Conservation (phyloP, 768 basidiomycete species). For the Rhizopogon vulgaris region DNA sequence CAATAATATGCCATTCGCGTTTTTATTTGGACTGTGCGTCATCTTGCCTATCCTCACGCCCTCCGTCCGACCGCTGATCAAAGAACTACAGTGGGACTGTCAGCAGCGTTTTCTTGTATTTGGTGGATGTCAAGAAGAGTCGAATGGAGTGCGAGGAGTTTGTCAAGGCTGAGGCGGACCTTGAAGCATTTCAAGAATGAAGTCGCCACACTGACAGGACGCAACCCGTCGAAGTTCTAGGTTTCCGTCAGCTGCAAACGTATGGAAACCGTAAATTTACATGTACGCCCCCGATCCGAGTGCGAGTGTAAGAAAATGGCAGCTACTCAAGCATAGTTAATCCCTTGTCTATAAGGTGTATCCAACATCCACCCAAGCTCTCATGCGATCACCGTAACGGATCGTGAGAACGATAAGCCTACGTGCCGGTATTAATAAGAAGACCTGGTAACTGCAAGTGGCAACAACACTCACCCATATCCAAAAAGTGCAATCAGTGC, state of each 20-base stretch:
- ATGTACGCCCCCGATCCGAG: background rate
- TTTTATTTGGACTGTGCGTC: slow-evolving; percentile 62
- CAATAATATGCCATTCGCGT: slow-evolving; percentile 71
- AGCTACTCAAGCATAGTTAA: background rate
- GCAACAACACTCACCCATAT: slow-evolving; percentile 35
- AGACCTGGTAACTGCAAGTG: background rate
- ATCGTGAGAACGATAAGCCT: slow-evolving; percentile 44
- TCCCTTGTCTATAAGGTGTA: slow-evolving; percentile 16
- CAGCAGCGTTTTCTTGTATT: slow-evolving; percentile 50
- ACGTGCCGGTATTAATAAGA: background rate
- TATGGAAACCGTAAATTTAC: too few species aligned
- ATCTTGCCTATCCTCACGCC: background rate
- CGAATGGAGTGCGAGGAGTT: slow-evolving; percentile 58
- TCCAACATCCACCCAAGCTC: slow-evolving; percentile 45
- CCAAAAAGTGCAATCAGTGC: slow-evolving; percentile 42
- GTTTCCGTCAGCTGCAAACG: background rate
- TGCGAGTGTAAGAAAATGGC: too few species aligned
- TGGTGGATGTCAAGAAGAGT: slow-evolving; percentile 63
- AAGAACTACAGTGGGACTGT: background rate
- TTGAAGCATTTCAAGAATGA: slow-evolving; percentile 29
- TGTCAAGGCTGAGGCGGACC: slow-evolving; percentile 44
- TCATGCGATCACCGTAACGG: slow-evolving; percentile 43
- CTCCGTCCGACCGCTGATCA: slow-evolving; percentile 2
- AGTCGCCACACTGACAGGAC: background rate
- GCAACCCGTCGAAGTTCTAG: background rate